Evolutionary conservation across 768 basidiomycete genomes (phyloP).

Genomic region (Hypsizygus marmoreus): DNA sequence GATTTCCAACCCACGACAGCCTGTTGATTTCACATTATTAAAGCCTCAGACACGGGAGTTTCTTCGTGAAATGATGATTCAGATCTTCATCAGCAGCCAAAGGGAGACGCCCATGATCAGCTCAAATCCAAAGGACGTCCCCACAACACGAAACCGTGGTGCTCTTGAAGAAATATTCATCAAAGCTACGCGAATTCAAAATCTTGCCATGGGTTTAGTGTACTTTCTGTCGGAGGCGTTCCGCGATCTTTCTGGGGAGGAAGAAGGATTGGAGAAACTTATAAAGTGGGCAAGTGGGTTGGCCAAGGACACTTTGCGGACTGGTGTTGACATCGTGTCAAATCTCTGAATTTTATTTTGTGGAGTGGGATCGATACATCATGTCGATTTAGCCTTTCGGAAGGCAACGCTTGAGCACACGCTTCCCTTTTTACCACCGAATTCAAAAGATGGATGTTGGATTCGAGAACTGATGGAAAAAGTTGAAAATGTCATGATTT

Average conservation of each 20-base stretch:
- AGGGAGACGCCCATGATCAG: conserved; percentile 63
- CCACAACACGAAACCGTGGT: conserved; percentile 53
- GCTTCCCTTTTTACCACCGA: conserved; percentile 78
- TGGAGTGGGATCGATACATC: background rate
- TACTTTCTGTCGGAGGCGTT: conserved; percentile 63
- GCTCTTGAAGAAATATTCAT: conserved; percentile 78
- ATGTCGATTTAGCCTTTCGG: conserved; percentile 30
- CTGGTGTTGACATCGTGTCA: conserved; percentile 58
- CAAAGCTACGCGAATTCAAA: conserved; percentile 65
- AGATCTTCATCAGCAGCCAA: conserved; percentile 78
- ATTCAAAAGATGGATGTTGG: conserved; percentile 70
- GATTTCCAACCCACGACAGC: conserved; percentile 47
- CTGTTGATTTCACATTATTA: conserved; percentile 81
- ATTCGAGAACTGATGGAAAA: conserved; percentile 59
- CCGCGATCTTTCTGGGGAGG: conserved; percentile 29
- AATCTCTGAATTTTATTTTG: conserved; percentile 20
- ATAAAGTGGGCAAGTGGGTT: conserved; percentile 68
- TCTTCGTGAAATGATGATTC: conserved; percentile 66
- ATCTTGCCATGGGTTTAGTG: conserved; percentile 72
- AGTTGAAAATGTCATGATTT: background rate
- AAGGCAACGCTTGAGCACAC: conserved; percentile 74
- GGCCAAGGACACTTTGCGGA: conserved; percentile 69
- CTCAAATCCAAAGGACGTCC: conserved; percentile 32
- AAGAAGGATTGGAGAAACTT: conserved; percentile 39
- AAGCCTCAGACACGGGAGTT: conserved; percentile 67